Base-by-base conservation (phyloP, 1,284 basidiomycete species). In the Apiotrichum akiyoshidainum region DNA sequence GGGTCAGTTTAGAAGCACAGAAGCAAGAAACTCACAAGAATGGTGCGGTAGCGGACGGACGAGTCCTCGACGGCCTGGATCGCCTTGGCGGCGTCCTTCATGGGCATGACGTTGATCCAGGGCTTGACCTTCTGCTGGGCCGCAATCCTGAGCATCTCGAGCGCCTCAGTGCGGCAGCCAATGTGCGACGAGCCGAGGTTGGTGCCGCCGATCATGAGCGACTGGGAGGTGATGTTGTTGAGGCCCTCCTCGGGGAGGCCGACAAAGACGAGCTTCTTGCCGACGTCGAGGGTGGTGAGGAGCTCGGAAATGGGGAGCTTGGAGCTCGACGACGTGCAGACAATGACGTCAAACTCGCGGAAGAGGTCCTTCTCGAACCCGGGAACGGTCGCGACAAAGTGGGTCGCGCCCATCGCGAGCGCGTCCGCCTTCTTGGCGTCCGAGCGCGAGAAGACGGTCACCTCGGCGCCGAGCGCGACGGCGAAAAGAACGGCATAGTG, bases 381-480 rank as follows among this genome's bases (percentile, higher is more conserved):
- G 59, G 54, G 52, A 65, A 72, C 65, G 45, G 83, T 84, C 41
- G 79, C 68, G 39, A 85, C 76, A 64, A 84, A 82, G 45, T 82
- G 66, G 60, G 70, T 70, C 0, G 85, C 86, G 12, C 86, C 86
- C 76, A 88, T 81, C 64, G 83, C 80, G 68, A 82, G 77, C 37
- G 84, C 84, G 66, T 87, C 86, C n/a, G 82, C 80, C 76, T 84
- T 79, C 76, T 88, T 88, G 64, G 75, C 75, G 31, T 80, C 70
- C 41, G 83, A 83, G 68, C 86, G 86, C n/a, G 86, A 85, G 77
- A 88, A 86, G 39, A 83, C 86, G 49, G 82, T 82, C 10, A 87
- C 84, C 54, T 87, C 83, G 4, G 84, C 83, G 7, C 84, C 85
- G 52, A 86, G 73, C 11, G 84, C 84, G 46, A 79, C 78, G 21